A percentile compares a stretch with the other conserved stretches of the same genome.
These are phyloP conservation scores for Phytophthora agathidicida DNA, from an alignment of 352 stramenopile genomes.

Conservation along the genomic window DNA sequence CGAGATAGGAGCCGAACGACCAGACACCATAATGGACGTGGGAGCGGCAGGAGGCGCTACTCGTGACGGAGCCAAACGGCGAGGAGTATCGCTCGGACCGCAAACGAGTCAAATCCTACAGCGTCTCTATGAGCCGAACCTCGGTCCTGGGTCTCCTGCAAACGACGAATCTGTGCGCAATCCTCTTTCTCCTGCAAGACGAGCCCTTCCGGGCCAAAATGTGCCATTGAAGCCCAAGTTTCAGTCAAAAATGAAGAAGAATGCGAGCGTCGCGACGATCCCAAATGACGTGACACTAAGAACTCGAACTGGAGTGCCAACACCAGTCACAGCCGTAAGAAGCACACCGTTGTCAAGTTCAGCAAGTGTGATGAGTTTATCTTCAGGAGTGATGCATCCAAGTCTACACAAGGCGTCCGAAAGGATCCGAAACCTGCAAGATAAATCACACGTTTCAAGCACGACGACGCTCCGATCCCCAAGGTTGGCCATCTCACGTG, in stretches of 20 bases:
- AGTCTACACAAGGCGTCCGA: slow-evolving; percentile 66
- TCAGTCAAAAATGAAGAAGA: slow-evolving; percentile 54
- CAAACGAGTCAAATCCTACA: slow-evolving; percentile 70
- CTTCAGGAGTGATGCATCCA: slow-evolving; percentile 50
- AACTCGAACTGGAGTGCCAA: background rate
- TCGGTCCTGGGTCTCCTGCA: slow-evolving; percentile 35
- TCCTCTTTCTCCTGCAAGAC: slow-evolving; percentile 5
- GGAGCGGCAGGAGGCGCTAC: background rate
- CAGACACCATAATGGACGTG: slow-evolving; percentile 3
- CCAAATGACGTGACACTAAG: background rate
- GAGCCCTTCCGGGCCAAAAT: slow-evolving; percentile 1
- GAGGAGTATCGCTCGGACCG: slow-evolving; percentile 50
- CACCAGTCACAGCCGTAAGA: background rate
- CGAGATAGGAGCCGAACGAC: background rate
- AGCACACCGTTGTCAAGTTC: slow-evolving; percentile 22
- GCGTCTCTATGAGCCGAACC: slow-evolving; percentile 67
- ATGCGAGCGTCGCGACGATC: slow-evolving; percentile 44
- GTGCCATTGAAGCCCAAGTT: slow-evolving; percentile 52
- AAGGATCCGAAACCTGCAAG: slow-evolving; percentile 52
- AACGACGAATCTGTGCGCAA: background rate
- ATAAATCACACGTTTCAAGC: slow-evolving; percentile 31
- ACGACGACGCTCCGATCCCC: slow-evolving; percentile 14
- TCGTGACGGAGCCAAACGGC: slow-evolving; percentile 64
- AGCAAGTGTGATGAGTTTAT: slow-evolving; percentile 38
- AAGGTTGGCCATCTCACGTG: slow-evolving; percentile 10